Evolutionary conservation across 371 early-diverging fungal species (phyloP).

Genomic region (Zychaea mexicana): DNA sequence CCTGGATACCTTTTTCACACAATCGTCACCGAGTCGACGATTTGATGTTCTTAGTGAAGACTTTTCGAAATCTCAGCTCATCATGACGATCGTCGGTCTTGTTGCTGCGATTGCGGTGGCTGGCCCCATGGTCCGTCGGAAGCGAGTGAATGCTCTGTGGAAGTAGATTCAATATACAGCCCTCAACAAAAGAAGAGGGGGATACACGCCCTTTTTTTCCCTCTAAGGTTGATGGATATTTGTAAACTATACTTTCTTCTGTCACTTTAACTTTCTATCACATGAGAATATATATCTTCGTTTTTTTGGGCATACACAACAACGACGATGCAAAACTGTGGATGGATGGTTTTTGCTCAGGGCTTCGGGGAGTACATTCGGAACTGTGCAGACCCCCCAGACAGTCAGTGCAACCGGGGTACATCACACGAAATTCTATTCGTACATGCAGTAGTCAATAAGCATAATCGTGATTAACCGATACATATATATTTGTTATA

Average conservation of each 20-base stretch:
- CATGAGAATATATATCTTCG: too few relatives aligned
- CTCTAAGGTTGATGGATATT: too few relatives aligned
- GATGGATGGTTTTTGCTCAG: too few relatives aligned
- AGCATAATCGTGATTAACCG: not conserved
- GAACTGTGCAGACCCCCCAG: too few relatives aligned
- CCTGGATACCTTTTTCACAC: slow-evolving; percentile 85
- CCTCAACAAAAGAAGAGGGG: not conserved
- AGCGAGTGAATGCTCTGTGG: slow-evolving; percentile 64
- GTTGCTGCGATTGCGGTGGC: slow-evolving; percentile 67
- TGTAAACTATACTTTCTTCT: too few relatives aligned
- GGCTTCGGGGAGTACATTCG: too few relatives aligned
- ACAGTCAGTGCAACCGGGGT: too few relatives aligned
- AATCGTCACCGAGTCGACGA: slow-evolving; percentile 81
- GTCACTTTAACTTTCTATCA: too few relatives aligned
- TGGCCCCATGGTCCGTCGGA: slow-evolving; percentile 73
- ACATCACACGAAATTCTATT: too few relatives aligned
- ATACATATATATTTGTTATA: not conserved
- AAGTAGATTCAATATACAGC: slow-evolving; percentile 29
- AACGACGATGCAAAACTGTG: too few relatives aligned
- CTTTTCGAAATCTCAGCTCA: slow-evolving; percentile 84
- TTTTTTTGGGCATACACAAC: too few relatives aligned
- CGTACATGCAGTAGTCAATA: not conserved
- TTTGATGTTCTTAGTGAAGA: slow-evolving; percentile 93
- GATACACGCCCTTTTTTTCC: too few relatives aligned
- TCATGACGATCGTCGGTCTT: slow-evolving; percentile 81